Percentiles rank a stretch among this genome's conserved stretches.
Conservation (phyloP, 164 flowering plant genomes). For the Amborella trichopoda region DNA sequence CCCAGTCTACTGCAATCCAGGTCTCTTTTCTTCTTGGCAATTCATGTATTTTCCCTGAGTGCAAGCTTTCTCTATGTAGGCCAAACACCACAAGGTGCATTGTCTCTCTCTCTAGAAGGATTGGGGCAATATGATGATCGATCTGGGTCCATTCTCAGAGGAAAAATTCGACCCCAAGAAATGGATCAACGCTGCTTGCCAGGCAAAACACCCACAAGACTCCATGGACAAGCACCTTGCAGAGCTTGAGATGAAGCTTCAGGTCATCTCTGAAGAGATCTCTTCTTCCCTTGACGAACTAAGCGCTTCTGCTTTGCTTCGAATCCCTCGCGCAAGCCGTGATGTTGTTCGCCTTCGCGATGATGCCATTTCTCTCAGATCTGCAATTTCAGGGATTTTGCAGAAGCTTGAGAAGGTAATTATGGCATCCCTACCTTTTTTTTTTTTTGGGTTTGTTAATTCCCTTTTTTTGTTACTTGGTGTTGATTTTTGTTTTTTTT, state of each 20-base stretch:
- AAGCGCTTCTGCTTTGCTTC: constrained; percentile 75
- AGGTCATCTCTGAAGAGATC: constrained; percentile 92
- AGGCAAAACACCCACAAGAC: constrained; percentile 62
- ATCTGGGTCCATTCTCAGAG: constrained; percentile 78
- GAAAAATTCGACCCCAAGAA: constrained; percentile 88
- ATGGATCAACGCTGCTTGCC: constrained; percentile 77
- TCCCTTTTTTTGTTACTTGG: too few species aligned
- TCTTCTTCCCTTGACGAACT: constrained; percentile 92
- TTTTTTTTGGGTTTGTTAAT: too few species aligned
- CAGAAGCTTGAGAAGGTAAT: constrained; percentile 79
- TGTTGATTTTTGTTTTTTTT: too few species aligned
- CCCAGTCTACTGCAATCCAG: too few species aligned
- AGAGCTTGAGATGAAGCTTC: constrained; percentile 97
- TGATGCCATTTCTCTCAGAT: constrained; percentile 78
- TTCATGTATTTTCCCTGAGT: too few species aligned
- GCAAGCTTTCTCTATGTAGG: too few species aligned
- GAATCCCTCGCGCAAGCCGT: constrained; percentile 94
- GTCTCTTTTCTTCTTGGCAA: too few species aligned
- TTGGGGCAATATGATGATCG: constrained; percentile 80
- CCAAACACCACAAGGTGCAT: too few species aligned
- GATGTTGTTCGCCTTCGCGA: constrained; percentile 91
- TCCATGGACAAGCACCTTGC: constrained; percentile 74
- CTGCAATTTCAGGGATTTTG: constrained; percentile 64
- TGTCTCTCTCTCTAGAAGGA: too few species aligned
- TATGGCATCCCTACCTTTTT: too few species aligned